A percentile compares a stretch with the other conserved stretches of the same genome.
phyloP scores from a whole-genome alignment of 768 basidiomycete species.

The Lyophyllum atratum region DNA sequence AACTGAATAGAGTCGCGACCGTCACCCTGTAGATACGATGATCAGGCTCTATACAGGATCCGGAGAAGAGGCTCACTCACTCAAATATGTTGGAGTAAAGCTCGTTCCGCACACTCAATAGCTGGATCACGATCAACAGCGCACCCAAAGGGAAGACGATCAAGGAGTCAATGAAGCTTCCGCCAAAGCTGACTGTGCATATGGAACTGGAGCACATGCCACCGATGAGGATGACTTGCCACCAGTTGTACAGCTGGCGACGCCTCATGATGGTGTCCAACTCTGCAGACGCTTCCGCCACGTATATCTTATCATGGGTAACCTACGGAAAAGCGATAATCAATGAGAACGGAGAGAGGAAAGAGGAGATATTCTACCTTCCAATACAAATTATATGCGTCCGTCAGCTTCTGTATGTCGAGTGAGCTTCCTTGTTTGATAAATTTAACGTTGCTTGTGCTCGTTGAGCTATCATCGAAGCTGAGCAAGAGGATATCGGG shows the following conservation, averaged over 20 bases:
- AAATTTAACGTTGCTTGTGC: conserved; percentile 80
- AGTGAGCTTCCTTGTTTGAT: conserved; percentile 72
- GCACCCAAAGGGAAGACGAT: conserved; percentile 75
- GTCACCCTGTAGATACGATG: conserved; percentile 54
- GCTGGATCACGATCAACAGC: conserved; percentile 72
- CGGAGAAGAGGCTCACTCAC: conserved; percentile 32
- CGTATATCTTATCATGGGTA: conserved; percentile 80
- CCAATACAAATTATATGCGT: conserved; percentile 76
- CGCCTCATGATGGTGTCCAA: conserved; percentile 77
- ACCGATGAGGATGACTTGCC: conserved; percentile 68
- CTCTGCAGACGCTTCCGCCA: conserved; percentile 67
- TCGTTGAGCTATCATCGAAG: conserved; percentile 79
- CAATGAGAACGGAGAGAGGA: not conserved
- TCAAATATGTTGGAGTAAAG: conserved; percentile 83
- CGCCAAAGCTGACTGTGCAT: conserved; percentile 70
- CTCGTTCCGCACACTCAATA: conserved; percentile 72
- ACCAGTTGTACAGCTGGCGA: conserved; percentile 59
- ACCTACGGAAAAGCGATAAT: conserved; percentile 44
- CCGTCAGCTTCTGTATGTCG: conserved; percentile 76
- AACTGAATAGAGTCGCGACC: conserved; percentile 77
- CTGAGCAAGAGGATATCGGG: conserved; percentile 78
- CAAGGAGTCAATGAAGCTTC: conserved; percentile 77
- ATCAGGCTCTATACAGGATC: not conserved
- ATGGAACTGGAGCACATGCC: conserved; percentile 79
- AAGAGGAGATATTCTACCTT: conserved; percentile 41